Conservation (phyloP, 1,139 yeast species). For the Candida frijolesensis region DNA sequence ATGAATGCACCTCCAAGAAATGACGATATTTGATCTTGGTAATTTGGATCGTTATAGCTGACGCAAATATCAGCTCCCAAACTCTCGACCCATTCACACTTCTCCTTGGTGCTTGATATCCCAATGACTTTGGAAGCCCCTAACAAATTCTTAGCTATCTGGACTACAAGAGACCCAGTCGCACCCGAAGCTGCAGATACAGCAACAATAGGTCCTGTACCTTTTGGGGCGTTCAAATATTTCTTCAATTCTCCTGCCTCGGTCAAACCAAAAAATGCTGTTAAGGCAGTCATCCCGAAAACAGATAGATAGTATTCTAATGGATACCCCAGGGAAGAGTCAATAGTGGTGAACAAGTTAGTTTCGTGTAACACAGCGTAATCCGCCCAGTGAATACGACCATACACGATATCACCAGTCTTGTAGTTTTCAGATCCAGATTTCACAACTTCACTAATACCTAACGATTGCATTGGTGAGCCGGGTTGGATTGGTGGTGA, state of each 20-base stretch:
- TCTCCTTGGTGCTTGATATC: constrained; percentile 62
- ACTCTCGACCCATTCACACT: constrained; percentile 55
- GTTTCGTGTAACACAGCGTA: constrained; percentile 26
- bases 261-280: constrained; percentile 61
- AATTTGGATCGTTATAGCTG: constrained; percentile 54
- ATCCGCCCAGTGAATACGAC: constrained; percentile 32
- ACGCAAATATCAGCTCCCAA: constrained; percentile 57
- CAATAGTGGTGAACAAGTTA: constrained; percentile 25
- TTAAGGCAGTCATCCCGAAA: constrained; percentile 58
- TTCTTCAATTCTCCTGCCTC: constrained; percentile 42
- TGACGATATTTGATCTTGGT: constrained; percentile 37
- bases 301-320: constrained; percentile 27
- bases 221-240: constrained; percentile 20
- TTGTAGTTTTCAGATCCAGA: constrained; percentile 39
- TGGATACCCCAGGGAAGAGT: constrained; percentile 25
- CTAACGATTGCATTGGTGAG: constrained; percentile 51
- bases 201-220: constrained; percentile 40
- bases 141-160: constrained; percentile 56
- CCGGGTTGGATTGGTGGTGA: constrained; percentile 51
- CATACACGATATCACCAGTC: constrained; percentile 45
- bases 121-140: constrained; percentile 63
- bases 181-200: constrained; percentile 74
- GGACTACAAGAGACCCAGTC: constrained; percentile 56
- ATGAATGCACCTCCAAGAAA: constrained; percentile 26
- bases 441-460: constrained; percentile 49